Evolutionary conservation across 176 grass and related monocot genomes (phyloP).

Genomic region (Juncus effusus): DNA sequence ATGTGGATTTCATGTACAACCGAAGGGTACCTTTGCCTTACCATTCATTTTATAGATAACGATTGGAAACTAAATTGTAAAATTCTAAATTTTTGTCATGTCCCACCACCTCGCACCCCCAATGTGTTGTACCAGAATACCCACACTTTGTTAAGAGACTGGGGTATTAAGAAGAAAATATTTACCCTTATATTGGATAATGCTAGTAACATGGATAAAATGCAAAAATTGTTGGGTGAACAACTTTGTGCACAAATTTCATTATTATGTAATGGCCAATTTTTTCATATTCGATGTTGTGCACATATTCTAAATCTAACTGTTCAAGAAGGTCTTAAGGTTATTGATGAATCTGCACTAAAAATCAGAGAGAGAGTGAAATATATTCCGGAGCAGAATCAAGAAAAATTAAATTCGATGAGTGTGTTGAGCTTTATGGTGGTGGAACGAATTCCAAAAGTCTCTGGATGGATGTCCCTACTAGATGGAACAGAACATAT

Average conservation of each 20-base stretch:
- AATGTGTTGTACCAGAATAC: neutral
- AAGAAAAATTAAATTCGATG: neutral
- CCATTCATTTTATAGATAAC: no score
- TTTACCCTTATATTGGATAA: neutral
- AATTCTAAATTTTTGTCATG: no score
- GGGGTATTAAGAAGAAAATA: neutral
- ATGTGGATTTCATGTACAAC: no score
- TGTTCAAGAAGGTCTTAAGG: neutral
- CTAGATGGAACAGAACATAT: constrained; percentile 1
- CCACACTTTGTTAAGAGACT: neutral
- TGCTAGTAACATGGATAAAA: neutral
- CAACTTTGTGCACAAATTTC: neutral
- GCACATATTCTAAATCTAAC: constrained; percentile 5
- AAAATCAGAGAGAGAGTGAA: neutral
- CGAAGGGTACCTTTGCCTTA: no score
- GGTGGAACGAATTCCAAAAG: neutral
- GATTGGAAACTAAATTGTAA: no score
- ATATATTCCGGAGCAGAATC: neutral
- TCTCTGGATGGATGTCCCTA: constrained; percentile 3
- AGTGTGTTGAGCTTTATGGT: neutral
- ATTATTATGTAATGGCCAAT: constrained; percentile 1
- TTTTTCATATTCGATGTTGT: constrained; percentile 9
- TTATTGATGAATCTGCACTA: neutral
- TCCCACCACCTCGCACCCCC: neutral
- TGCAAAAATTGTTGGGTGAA: neutral